phyloP scores from a whole-genome alignment of 2,329 filamentous ascomycete genomes.

The Apiospora sp. region DNA sequence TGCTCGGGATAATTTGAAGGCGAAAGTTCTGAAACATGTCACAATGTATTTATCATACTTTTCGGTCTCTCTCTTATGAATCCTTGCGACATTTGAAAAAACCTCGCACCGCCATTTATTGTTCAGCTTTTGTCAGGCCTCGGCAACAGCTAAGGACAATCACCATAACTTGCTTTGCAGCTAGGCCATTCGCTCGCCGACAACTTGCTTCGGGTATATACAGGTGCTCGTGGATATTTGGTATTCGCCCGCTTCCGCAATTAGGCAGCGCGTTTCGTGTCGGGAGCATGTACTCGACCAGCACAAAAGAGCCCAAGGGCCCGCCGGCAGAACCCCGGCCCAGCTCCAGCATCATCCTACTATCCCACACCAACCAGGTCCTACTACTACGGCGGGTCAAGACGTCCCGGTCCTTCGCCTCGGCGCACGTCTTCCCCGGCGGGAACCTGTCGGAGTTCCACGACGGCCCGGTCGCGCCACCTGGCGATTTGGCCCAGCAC shows the following conservation, averaged over 20 bases:
- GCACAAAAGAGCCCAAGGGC: constrained; percentile 38
- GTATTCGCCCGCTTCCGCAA: neutral
- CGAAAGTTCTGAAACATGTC: neutral
- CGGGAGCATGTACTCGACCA: constrained; percentile 20
- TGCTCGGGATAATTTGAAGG: neutral
- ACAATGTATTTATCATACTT: neutral
- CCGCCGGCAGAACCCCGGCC: constrained; percentile 49
- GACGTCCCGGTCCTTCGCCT: constrained; percentile 84
- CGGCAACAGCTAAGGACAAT: neutral
- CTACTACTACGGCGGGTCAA: constrained; percentile 86
- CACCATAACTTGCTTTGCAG: neutral
- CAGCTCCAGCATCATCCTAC: constrained; percentile 74
- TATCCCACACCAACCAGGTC: constrained; percentile 88
- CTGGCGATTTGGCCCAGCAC: constrained; percentile 65
- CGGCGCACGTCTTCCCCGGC: constrained; percentile 94
- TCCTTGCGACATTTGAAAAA: neutral
- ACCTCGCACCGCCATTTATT: neutral
- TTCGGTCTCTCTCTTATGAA: neutral
- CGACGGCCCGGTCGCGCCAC: constrained; percentile 66
- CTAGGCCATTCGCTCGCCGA: neutral
- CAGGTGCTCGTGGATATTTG: neutral
- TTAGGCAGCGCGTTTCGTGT: too few species aligned
- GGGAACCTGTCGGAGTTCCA: constrained; percentile 82
- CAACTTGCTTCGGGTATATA: too few species aligned
- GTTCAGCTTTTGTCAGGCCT: neutral